Percentiles rank a stretch among this genome's conserved stretches.
These are phyloP conservation scores for Dipteronia sinensis DNA, from an alignment of 345 rosid genomes.

Conservation along the genomic window DNA sequence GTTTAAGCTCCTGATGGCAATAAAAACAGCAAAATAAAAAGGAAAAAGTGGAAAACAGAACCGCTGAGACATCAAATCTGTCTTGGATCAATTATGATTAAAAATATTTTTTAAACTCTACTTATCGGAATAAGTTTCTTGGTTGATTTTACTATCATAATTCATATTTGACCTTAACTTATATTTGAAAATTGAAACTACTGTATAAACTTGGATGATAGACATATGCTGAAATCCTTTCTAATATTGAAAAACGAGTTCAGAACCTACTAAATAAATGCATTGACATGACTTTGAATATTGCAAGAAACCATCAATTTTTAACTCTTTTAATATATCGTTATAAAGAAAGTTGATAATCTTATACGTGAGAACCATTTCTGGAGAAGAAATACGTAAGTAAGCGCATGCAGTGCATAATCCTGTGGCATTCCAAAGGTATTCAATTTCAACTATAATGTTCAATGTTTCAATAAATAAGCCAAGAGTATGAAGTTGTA, in stretches of 20 bases:
- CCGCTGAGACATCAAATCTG: background rate
- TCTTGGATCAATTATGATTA: background rate
- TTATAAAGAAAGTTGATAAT: constrained; percentile 81
- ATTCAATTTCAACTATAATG: constrained; percentile 19
- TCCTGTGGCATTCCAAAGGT: constrained; percentile 48
- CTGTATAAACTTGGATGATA: background rate
- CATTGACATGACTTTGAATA: constrained; percentile 9
- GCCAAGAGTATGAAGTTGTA: constrained; percentile 6
- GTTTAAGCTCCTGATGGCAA: background rate
- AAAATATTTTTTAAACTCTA: background rate
- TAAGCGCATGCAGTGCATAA: constrained; percentile 63
- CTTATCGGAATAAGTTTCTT: no score
- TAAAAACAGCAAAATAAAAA: background rate
- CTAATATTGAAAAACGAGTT: background rate
- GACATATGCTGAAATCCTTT: background rate
- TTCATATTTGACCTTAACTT: no score
- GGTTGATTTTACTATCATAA: no score
- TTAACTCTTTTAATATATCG: constrained; percentile 49
- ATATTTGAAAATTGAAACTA: background rate
- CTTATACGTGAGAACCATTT: constrained; percentile 66
- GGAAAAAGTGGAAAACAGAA: background rate
- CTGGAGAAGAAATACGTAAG: constrained; percentile 90
- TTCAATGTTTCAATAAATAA: constrained; percentile 13
- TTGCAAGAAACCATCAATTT: constrained; percentile 11
- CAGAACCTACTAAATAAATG: background rate